Percentiles rank a stretch among this genome's conserved stretches.
Conservation (phyloP, 768 basidiomycete species). For the Cystobasidium tubakii region DNA sequence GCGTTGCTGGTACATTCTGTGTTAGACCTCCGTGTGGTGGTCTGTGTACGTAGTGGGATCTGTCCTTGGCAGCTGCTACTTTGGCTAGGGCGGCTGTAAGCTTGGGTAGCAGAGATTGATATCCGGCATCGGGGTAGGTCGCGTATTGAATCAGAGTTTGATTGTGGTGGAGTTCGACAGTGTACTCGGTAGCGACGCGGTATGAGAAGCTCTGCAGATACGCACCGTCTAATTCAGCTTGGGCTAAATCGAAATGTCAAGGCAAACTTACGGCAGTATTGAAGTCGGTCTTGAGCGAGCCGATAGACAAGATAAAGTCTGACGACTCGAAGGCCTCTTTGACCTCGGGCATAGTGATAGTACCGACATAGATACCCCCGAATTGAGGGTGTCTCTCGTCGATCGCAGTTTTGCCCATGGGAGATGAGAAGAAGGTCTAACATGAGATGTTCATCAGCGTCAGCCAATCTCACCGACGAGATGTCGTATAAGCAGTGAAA, state of each 20-base stretch:
- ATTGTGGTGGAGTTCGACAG: slow-evolving; percentile 58
- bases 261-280: slow-evolving; percentile 76
- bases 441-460: background rate
- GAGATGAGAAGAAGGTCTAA: slow-evolving; percentile 42
- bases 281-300: slow-evolving; percentile 59
- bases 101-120: slow-evolving; percentile 47
- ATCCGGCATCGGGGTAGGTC: slow-evolving; percentile 44
- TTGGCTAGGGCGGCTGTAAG: slow-evolving; percentile 38
- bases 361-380: slow-evolving; percentile 72
- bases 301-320: slow-evolving; percentile 66
- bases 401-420: slow-evolving; percentile 64
- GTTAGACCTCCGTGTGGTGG: slow-evolving; percentile 36
- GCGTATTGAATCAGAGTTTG: slow-evolving; percentile 51
- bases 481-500: background rate
- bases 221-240: background rate
- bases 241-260: background rate
- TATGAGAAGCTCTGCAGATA: slow-evolving; percentile 36
- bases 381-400: slow-evolving; percentile 66
- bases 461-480: background rate
- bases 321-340: slow-evolving; percentile 68
- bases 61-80: slow-evolving; percentile 2
- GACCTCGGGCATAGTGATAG: slow-evolving; percentile 61
- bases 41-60: slow-evolving; percentile 27
- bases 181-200: slow-evolving; percentile 36
- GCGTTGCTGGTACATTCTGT: slow-evolving; percentile 6